phyloP scores from a whole-genome alignment of 164 flowering plant species.

The Magnolia officinalis region DNA sequence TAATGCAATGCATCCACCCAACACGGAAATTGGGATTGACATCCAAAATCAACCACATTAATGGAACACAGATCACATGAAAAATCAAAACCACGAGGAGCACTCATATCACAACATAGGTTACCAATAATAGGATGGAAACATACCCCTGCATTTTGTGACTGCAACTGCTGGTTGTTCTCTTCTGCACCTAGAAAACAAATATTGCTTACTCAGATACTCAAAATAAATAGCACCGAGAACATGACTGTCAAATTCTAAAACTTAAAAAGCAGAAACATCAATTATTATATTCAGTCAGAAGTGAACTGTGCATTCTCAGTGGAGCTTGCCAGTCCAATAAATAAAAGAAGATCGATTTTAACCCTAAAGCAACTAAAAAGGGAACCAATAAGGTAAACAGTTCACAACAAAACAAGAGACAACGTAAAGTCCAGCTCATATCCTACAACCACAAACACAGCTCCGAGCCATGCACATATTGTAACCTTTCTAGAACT shows the following conservation, averaged over 20 bases:
- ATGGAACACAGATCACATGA: no score
- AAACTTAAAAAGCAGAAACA: neutral
- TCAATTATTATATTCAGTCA: no score
- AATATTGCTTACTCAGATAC: conserved; percentile 12
- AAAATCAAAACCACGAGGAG: no score
- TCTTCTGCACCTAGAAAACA: conserved; percentile 31
- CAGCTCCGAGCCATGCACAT: neutral
- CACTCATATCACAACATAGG: no score
- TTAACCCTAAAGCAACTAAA: neutral
- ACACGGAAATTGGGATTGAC: no score
- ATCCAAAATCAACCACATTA: no score
- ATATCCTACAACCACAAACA: neutral
- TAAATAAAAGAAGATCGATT: neutral
- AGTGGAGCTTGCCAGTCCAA: neutral
- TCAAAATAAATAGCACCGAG: neutral
- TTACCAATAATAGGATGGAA: neutral
- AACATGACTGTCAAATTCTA: neutral
- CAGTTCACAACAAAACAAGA: neutral
- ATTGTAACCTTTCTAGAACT: neutral
- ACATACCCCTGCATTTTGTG: conserved; percentile 38
- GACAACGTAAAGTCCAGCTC: neutral
- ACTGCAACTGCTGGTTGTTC: conserved; percentile 32
- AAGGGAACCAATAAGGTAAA: neutral
- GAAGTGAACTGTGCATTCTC: neutral
- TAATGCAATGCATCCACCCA: no score